Evolutionary conservation across 2,329 filamentous ascomycete genomes (phyloP).

Genomic region (Parasarocladium wereldwijsianum): DNA sequence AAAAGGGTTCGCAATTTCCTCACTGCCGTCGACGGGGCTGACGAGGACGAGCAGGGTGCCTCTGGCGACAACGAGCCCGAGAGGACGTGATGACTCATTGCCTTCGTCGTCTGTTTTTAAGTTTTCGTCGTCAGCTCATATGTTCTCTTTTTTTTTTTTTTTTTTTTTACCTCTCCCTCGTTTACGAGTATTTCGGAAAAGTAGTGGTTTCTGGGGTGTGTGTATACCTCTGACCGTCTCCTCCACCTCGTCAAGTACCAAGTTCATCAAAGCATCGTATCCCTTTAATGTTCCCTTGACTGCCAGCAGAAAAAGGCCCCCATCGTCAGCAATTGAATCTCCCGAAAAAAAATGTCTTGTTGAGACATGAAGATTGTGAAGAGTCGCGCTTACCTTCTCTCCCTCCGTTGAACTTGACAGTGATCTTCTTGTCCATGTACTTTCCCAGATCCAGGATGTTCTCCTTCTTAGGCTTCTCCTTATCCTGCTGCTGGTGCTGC

Average conservation of each 20-base stretch:
- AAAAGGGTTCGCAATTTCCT: constrained; percentile 93
- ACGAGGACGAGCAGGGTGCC: constrained; percentile 88
- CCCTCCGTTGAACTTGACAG: constrained; percentile 92
- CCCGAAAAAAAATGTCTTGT: background rate
- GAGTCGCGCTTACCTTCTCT: constrained; percentile 52
- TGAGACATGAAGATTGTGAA: background rate
- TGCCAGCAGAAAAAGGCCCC: constrained; percentile 22
- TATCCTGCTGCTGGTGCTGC: constrained; percentile 40
- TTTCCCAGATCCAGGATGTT: constrained; percentile 92
- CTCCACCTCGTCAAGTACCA: constrained; percentile 88
- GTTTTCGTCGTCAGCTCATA: background rate
- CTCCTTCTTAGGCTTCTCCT: constrained; percentile 88
- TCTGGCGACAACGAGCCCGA: constrained; percentile 78
- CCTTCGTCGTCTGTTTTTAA: constrained; percentile 66
- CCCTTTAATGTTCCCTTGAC: constrained; percentile 85
- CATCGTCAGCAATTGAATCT: constrained; percentile 3
- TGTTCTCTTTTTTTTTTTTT: too few species aligned
- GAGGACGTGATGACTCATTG: constrained; percentile 65
- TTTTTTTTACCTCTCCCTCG: too few species aligned
- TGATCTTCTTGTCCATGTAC: constrained; percentile 94
- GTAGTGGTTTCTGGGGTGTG: background rate
- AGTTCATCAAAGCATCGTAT: constrained; percentile 94
- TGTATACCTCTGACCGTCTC: constrained; percentile 70
- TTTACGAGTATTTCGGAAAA: too few species aligned
- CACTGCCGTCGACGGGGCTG: constrained; percentile 84